Evolutionary conservation across 352 stramenopile species (phyloP), one percentile per base, ranked within the genome.

Genomic region (Pythium dissotocum): DNA sequence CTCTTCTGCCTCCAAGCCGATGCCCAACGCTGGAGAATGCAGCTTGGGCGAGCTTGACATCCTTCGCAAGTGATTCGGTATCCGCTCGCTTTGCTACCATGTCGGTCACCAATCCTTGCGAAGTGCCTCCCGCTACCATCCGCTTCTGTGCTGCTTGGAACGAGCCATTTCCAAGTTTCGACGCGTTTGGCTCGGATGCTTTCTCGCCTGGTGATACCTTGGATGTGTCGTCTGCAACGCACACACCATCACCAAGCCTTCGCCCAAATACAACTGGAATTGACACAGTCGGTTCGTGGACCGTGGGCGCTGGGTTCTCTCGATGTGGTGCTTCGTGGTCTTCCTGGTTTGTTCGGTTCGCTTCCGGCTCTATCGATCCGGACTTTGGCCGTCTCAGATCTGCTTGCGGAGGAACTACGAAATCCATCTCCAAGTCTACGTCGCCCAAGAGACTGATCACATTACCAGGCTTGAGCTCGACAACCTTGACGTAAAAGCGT

Each of bases 391-490:
- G 63, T 26, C 58, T 59, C 5, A 51, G 40, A 61, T 76, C 65
- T 21, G 51, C 33, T 62, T 77, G 65, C 18, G 80, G 65, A 14
- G 82, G 82, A 1, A 61, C 61, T 52, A 75, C 82, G 40, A 90
- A 89, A 33, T 90, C 73, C 49, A 80, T 76, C 57, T 87, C 77
- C 28, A 91, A 53, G 33, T 91, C 83, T n/a, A 91, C 80, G 40
- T 91, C 80, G 18, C 83, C 80, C 9, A 83, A 80, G 26, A 91
- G 72, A 59, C 78, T 86, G 42, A 91, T 59, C 0, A 79, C 80
- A 0, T 61, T 1, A 9, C 51, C 63, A 9, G 83, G 83, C 32
- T 87, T 86, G 28, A 91, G 71, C 38, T 89, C 79, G 12, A 78
- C 62, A 4, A 89, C 72, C 18, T 75, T 76, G 13, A 91, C 61